Percentiles rank a stretch among this genome's conserved stretches.
Evolutionary conservation across 2,329 filamentous ascomycete genomes (phyloP).

Genomic region (Ophiostoma quercus): DNA sequence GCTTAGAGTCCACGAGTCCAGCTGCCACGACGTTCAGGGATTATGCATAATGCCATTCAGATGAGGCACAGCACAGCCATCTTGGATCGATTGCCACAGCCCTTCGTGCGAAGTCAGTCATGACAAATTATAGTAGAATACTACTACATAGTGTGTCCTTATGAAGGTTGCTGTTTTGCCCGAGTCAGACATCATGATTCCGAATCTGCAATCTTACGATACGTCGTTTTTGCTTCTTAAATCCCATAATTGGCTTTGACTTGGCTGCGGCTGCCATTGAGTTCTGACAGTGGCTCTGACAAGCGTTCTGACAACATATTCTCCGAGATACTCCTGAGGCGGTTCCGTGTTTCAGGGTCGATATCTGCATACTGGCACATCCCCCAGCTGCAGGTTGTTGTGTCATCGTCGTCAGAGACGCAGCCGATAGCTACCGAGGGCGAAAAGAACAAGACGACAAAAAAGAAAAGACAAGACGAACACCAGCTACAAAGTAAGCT

Average conservation of each 20-base stretch:
- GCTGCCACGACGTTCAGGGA: neutral
- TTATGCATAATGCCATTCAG: slow-evolving; percentile 5
- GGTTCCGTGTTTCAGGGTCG: neutral
- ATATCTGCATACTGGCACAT: neutral
- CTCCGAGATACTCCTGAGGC: neutral
- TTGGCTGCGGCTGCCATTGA: neutral
- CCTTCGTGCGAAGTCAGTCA: neutral
- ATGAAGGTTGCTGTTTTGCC: neutral
- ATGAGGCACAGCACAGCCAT: neutral
- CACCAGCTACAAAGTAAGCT: neutral
- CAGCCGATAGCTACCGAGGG: neutral
- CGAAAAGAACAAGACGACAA: neutral
- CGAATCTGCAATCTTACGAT: neutral
- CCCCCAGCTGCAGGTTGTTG: neutral
- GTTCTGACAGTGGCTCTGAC: neutral
- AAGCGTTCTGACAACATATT: neutral
- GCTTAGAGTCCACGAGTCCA: neutral
- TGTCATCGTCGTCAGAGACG: neutral
- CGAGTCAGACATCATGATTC: neutral
- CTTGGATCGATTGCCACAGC: neutral
- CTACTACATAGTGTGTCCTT: neutral
- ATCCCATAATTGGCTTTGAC: neutral
- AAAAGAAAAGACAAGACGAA: neutral
- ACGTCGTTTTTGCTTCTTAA: neutral
- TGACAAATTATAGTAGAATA: neutral